These are phyloP conservation scores for Cryptococcus sp. DNA, from an alignment of 1,284 basidiomycete species.

Conservation along the genomic window DNA sequence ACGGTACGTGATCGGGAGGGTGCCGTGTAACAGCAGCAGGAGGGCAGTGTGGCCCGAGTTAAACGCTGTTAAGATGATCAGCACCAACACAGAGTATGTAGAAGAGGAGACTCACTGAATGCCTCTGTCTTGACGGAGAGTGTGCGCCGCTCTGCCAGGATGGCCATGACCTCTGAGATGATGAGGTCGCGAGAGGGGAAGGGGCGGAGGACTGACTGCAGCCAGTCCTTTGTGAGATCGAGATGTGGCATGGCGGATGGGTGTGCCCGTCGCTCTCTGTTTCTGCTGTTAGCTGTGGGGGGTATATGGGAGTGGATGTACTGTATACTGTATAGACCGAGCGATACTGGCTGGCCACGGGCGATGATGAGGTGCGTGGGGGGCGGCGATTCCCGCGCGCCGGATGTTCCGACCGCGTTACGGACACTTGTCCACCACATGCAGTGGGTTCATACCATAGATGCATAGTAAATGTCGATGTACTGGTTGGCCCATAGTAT, in stretches of 20 bases:
- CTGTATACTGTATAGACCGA: no score
- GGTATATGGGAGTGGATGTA: no score
- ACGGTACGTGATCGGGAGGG: conserved; percentile 81
- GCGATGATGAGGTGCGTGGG: no score
- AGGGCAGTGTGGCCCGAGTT: conserved; percentile 92
- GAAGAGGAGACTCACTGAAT: conserved; percentile 65
- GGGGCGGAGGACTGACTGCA: conserved; percentile 63
- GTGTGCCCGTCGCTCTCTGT: no score
- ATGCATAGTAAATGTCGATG: no score
- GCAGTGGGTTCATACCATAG: no score
- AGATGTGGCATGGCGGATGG: conserved; percentile 30
- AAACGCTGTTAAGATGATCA: conserved; percentile 59
- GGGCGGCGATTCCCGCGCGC: no score
- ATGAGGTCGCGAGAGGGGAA: conserved; percentile 63
- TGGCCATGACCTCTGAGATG: conserved; percentile 63
- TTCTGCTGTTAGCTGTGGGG: no score
- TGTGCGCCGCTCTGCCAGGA: conserved; percentile 60
- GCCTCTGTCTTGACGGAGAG: conserved; percentile 86
- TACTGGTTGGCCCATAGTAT: no score
- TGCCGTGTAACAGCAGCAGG: conserved; percentile 83
- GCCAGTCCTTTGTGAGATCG: conserved; percentile 61
- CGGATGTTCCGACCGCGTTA: no score
- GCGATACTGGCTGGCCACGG: no score
- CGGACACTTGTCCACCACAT: no score
- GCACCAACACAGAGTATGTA: neutral